These are phyloP conservation scores for Leishmania turanica DNA, from an alignment of 208 protist species.

Conservation along the genomic window DNA sequence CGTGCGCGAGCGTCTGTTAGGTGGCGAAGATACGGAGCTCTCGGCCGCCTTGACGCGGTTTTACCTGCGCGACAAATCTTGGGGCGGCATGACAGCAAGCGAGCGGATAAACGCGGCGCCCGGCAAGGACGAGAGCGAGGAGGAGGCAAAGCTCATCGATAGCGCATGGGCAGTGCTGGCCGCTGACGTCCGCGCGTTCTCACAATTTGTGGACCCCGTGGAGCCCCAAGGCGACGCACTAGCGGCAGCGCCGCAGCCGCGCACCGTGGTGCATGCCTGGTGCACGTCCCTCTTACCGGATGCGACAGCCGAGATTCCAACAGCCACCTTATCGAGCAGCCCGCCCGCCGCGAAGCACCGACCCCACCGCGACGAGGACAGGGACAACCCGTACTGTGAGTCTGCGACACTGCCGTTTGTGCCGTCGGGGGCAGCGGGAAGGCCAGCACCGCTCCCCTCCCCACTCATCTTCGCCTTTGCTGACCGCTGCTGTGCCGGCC, in stretches of 20 bases:
- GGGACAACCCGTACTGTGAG: too few species aligned
- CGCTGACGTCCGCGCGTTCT: conserved; percentile 5
- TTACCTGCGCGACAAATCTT: neutral
- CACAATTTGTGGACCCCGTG: neutral
- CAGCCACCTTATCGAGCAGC: neutral
- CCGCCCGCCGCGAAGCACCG: neutral
- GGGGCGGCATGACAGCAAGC: neutral
- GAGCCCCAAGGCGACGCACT: neutral
- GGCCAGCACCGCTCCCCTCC: neutral
- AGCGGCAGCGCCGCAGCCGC: neutral
- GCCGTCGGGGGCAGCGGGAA: neutral
- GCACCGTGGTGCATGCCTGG: conserved; percentile 13
- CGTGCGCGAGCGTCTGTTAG: conserved; percentile 17
- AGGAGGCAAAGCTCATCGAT: conserved; percentile 23
- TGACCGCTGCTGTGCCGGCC: conserved; percentile 34
- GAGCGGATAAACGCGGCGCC: neutral
- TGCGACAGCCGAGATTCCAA: neutral
- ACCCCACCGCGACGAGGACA: neutral
- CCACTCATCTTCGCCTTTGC: conserved; percentile 58
- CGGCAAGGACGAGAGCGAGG: neutral
- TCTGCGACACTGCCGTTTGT: neutral
- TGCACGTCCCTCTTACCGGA: conserved; percentile 11
- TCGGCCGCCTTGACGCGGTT: conserved; percentile 6
- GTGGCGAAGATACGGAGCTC: conserved; percentile 7
- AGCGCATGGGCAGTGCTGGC: conserved; percentile 24